These are phyloP conservation scores for Candida dajiaensis DNA, from an alignment of 805 yeast genomes.

Conservation along the genomic window DNA sequence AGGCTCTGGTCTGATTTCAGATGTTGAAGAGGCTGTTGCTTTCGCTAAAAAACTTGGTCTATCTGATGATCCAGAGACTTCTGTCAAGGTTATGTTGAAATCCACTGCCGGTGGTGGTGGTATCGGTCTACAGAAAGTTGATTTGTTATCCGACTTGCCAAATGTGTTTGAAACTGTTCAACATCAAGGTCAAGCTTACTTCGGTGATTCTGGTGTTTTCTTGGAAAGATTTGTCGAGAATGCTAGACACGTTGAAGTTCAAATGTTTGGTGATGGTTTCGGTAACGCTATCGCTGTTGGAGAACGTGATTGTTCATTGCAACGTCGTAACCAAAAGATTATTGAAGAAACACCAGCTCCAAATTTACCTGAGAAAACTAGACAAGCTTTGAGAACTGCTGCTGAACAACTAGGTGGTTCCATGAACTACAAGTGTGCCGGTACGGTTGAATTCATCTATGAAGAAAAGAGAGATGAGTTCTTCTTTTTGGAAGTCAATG, in stretches of 20 bases:
- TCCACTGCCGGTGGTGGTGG: conserved; percentile 99
- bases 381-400: conserved; percentile 69
- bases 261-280: conserved; percentile 91
- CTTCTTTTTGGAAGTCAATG: conserved; percentile 93
- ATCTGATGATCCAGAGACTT: conserved; percentile 28
- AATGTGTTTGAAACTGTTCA: conserved; percentile 84
- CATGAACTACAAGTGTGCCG: conserved; percentile 92
- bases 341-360: conserved; percentile 99
- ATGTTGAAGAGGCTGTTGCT: conserved; percentile 66
- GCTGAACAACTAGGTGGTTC: conserved; percentile 78
- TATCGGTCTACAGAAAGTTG: conserved; percentile 93
- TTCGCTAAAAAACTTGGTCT: conserved; percentile 63
- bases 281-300: conserved; percentile 94
- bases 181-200: conserved; percentile 89
- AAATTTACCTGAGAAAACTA: conserved; percentile 73
- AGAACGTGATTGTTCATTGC: conserved; percentile 96
- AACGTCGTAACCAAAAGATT: conserved; percentile 93
- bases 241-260: conserved; percentile 95
- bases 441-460: conserved; percentile 93
- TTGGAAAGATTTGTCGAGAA: conserved; percentile 91
- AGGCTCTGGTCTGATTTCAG: conserved; percentile 80
- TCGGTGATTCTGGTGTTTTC: conserved; percentile 94
- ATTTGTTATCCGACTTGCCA: conserved; percentile 72
- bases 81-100: conserved; percentile 91
- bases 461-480: conserved; percentile 84